Percentiles rank a stretch among this genome's conserved stretches.
Evolutionary conservation across 352 stramenopile species (phyloP).

Genomic region (Globisporangium emineosum): DNA sequence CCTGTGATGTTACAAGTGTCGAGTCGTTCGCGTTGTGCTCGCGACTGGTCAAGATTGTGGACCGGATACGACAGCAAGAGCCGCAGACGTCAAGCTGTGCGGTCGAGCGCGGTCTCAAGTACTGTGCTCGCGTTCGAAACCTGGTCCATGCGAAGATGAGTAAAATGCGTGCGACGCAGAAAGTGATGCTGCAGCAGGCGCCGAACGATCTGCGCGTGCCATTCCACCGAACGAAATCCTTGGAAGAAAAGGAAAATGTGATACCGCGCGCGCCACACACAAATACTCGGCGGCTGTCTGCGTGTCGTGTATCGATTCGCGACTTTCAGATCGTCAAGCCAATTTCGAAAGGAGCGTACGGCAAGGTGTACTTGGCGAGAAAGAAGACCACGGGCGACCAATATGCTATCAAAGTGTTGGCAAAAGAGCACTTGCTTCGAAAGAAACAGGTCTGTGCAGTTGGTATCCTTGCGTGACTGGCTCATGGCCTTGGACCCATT

Average conservation of each 20-base stretch:
- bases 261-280: neutral
- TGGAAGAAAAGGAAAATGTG: conserved; percentile 57
- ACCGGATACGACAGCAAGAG: conserved; percentile 63
- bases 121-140: conserved; percentile 51
- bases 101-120: conserved; percentile 55
- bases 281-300: conserved; percentile 6
- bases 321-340: conserved; percentile 91
- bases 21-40: conserved; percentile 78
- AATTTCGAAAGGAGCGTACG: conserved; percentile 89
- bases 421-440: conserved; percentile 83
- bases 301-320: conserved; percentile 62
- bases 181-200: conserved; percentile 67
- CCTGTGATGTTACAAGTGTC: conserved; percentile 68
- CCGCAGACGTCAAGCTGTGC: conserved; percentile 39
- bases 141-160: conserved; percentile 87
- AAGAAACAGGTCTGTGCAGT: conserved; percentile 76
- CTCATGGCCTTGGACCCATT: neutral
- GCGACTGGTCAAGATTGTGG: conserved; percentile 73
- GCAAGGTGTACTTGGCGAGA: conserved; percentile 83
- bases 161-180: conserved; percentile 82
- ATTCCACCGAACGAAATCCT: conserved; percentile 78
- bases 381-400: conserved; percentile 88
- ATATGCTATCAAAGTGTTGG: conserved; percentile 90
- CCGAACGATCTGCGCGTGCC: conserved; percentile 35
- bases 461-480: neutral